phyloP scores from a whole-genome alignment of 805 yeast species.

The Clavispora carvajalis region DNA sequence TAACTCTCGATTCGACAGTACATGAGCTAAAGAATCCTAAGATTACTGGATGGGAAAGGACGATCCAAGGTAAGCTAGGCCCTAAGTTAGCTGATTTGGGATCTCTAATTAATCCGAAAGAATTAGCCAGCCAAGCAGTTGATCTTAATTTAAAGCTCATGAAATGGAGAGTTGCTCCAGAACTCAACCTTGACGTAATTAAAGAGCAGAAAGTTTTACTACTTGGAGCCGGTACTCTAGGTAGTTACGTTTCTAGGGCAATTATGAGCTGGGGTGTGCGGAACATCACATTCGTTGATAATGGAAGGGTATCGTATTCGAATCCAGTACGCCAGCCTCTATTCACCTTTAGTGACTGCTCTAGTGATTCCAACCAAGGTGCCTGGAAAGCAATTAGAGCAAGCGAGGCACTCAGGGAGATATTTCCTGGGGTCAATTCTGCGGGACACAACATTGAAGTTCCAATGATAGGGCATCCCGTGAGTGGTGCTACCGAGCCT shows the following conservation, averaged over 20 bases:
- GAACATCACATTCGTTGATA: conserved; percentile 82
- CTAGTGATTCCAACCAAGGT: conserved; percentile 57
- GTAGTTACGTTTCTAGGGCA: conserved; percentile 83
- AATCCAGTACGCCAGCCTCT: conserved; percentile 95
- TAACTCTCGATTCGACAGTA: conserved; percentile 12
- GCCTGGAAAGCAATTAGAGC: conserved; percentile 74
- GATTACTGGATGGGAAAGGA: conserved; percentile 88
- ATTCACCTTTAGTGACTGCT: conserved; percentile 75
- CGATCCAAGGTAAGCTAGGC: conserved; percentile 61
- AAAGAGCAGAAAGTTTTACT: conserved; percentile 60
- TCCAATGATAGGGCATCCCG: conserved; percentile 95
- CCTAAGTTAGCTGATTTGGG: conserved; percentile 86
- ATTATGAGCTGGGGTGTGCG: conserved; percentile 94
- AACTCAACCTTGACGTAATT: conserved; percentile 62
- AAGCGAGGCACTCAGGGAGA: conserved; percentile 60
- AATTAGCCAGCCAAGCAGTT: conserved; percentile 85
- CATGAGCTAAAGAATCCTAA: conserved; percentile 26
- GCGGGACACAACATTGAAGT: conserved; percentile 65
- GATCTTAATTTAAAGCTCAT: conserved; percentile 85
- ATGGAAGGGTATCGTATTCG: conserved; percentile 81
- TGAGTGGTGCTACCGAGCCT: conserved; percentile 43
- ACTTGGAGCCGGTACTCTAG: conserved; percentile 96
- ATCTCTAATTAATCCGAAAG: conserved; percentile 70
- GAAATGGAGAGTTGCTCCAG: conserved; percentile 96
- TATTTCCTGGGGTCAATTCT: conserved; percentile 74